phyloP scores from a whole-genome alignment of 306 rosid species.

The Glycine soja region DNA sequence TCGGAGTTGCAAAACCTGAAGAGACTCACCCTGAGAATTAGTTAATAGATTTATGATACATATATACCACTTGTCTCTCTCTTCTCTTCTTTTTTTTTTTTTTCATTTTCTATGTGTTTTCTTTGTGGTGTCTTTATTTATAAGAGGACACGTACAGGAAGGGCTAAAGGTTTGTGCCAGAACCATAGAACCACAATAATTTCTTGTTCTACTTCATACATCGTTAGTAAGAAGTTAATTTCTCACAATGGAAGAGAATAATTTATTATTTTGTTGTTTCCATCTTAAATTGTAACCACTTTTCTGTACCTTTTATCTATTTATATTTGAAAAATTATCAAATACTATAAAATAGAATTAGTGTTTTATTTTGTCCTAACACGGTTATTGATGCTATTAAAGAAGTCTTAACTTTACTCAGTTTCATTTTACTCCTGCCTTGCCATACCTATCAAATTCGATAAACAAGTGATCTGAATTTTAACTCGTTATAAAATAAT shows the following conservation, averaged over 20 bases:
- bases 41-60: background rate
- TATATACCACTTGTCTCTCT: conserved; percentile 7
- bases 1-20: conserved; percentile 56
- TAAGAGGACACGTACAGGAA: no score
- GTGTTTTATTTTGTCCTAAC: background rate
- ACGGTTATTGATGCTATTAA: no score
- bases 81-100: background rate
- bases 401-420: background rate
- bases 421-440: background rate
- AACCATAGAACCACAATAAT: background rate
- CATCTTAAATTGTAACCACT: no score
- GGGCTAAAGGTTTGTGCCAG: no score
- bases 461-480: background rate
- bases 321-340: no score
- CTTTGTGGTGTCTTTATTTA: no score
- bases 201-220: no score
- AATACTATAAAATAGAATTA: no score
- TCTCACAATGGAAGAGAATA: no score
- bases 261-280: no score
- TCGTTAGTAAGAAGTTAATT: no score
- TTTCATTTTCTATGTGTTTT: background rate
- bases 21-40: conserved; percentile 69
- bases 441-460: background rate
- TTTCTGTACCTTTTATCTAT: no score
- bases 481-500: background rate